Evolutionary conservation across 305 asterid species (phyloP).

Genomic region (Plantago coronopus): DNA sequence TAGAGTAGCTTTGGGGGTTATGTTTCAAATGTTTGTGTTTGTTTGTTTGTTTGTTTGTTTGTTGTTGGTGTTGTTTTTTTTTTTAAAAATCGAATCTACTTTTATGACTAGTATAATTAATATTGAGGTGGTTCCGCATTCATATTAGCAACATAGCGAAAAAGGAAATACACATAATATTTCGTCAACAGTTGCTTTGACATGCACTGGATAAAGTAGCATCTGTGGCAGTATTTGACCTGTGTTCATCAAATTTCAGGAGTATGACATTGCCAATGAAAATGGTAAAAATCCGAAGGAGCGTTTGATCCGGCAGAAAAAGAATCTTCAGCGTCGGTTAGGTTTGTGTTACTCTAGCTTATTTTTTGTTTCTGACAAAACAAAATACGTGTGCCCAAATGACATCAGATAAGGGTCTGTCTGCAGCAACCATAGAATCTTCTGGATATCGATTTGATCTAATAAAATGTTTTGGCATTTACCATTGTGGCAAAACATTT

Average conservation of each 20-base stretch:
- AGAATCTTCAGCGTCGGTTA: conserved; percentile 81
- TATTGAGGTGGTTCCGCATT: conserved; percentile 8
- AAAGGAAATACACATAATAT: conserved; percentile 1
- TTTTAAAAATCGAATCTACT: too few relatives aligned
- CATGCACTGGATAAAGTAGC: conserved; percentile 14
- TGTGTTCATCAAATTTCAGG: conserved; percentile 48
- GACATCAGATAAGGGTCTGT: not conserved
- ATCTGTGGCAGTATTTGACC: conserved; percentile 23
- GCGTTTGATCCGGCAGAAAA: conserved; percentile 87
- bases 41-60: not conserved
- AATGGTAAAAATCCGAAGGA: conserved; percentile 79
- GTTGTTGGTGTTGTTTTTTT: conserved; percentile 7
- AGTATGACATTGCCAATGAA: conserved; percentile 80
- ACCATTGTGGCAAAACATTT: not conserved
- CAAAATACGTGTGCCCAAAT: not conserved
- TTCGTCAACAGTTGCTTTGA: conserved; percentile 14
- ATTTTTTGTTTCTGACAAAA: not conserved
- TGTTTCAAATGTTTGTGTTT: conserved; percentile 3
- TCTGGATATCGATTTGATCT: conserved; percentile 12
- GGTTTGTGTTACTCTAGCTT: conserved; percentile 48
- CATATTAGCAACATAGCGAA: not conserved
- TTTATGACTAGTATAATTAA: conserved; percentile 1
- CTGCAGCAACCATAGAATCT: not conserved
- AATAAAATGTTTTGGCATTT: not conserved
- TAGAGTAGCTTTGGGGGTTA: not conserved